A percentile compares a stretch with the other conserved stretches of the same genome.
Evolutionary conservation across 108 stramenopile genomes (phyloP).

Genomic region (Cyclotella sp.): DNA sequence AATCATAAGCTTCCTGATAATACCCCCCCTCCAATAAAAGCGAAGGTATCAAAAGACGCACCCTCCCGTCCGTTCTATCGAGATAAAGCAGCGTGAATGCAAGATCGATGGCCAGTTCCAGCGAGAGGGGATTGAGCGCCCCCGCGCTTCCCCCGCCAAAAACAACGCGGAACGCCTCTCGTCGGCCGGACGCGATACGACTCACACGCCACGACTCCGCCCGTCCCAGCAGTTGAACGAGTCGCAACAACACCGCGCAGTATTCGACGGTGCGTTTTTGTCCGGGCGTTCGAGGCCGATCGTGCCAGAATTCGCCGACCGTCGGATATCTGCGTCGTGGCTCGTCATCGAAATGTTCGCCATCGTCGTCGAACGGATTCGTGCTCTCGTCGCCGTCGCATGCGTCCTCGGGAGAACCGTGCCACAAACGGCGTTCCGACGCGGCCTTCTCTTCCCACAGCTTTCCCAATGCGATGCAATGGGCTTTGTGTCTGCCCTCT

Average conservation of each 20-base stretch:
- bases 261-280: conserved; percentile 23
- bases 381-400: conserved; percentile 7
- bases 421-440: conserved; percentile 21
- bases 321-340: conserved; percentile 16
- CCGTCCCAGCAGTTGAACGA: conserved; percentile 42
- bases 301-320: conserved; percentile 45
- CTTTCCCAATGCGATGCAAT: conserved; percentile 24
- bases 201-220: conserved; percentile 49
- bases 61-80: conserved; percentile 48
- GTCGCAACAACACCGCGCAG: conserved; percentile 33
- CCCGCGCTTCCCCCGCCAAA: background rate
- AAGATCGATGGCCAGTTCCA: conserved; percentile 39
- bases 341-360: background rate
- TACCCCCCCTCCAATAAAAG: conserved; percentile 36
- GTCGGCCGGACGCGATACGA: conserved; percentile 6
- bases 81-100: conserved; percentile 27
- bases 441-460: conserved; percentile 37
- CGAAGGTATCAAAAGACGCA: conserved; percentile 33
- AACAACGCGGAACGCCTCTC: background rate
- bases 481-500: conserved; percentile 31
- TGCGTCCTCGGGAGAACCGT: background rate
- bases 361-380: conserved; percentile 42
- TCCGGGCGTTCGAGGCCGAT: conserved; percentile 9
- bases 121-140: conserved; percentile 38
- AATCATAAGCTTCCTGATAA: conserved; percentile 46